These are phyloP conservation scores for Xerocomus subilludens DNA, from an alignment of 1,284 basidiomycete genomes.

Conservation along the genomic window DNA sequence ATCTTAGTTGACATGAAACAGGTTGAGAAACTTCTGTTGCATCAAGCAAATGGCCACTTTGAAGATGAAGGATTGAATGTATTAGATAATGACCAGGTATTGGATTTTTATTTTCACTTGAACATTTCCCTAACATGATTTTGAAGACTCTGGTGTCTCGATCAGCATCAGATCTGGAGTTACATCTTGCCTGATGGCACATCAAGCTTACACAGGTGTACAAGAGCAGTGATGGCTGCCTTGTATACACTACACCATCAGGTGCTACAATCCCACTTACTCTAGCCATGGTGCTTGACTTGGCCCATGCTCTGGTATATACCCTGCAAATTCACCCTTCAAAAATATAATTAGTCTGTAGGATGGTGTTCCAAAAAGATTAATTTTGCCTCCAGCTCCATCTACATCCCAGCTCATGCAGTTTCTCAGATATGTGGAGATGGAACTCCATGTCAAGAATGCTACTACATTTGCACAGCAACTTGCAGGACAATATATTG, in stretches of 20 bases:
- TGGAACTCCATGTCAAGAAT: no score
- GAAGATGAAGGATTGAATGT: slow-evolving; percentile 1
- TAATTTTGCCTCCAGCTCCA: no score
- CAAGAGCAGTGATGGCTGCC: slow-evolving; percentile 1
- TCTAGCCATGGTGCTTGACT: slow-evolving; percentile 1
- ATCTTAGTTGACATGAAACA: slow-evolving; percentile 39
- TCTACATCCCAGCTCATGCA: no score
- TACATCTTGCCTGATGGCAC: background rate
- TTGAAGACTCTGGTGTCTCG: no score
- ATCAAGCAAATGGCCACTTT: slow-evolving; percentile 1
- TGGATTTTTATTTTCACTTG: background rate
- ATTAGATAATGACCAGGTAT: slow-evolving; percentile 7
- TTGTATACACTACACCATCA: background rate
- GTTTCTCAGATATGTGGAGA: no score
- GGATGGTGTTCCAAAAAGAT: no score
- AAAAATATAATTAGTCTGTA: no score
- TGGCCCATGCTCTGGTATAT: background rate
- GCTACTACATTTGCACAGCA: no score
- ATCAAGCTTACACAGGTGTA: background rate
- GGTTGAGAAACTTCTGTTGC: slow-evolving; percentile 30
- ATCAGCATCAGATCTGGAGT: background rate
- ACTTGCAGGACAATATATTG: no score
- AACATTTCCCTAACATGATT: background rate
- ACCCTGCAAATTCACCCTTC: no score
- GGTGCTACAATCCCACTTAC: background rate